phyloP scores from a whole-genome alignment of 2,329 filamentous ascomycete species.

The Penicillium sclerotigenum region DNA sequence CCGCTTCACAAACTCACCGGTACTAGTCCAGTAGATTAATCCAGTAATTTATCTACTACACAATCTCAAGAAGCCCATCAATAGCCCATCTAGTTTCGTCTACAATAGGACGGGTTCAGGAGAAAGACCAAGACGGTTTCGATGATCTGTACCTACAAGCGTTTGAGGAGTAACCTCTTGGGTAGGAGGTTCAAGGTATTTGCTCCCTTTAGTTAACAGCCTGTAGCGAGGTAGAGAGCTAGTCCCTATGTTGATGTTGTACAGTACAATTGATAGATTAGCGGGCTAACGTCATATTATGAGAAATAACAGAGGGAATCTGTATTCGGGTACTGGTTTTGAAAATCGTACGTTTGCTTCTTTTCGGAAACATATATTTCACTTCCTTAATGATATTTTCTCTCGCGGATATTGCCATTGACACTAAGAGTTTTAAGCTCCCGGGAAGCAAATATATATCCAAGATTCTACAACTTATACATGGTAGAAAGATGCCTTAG shows the following conservation, averaged over 20 bases:
- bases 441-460: background rate
- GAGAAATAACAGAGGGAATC: background rate
- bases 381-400: background rate
- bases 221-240: background rate
- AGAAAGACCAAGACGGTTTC: background rate
- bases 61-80: background rate
- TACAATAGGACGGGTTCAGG: background rate
- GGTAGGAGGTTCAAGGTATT: background rate
- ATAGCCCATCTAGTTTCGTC: background rate
- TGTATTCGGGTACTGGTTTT: background rate
- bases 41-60: background rate
- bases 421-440: background rate
- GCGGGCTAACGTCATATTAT: no score
- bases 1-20: no score
- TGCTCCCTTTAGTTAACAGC: background rate
- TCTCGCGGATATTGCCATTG: background rate
- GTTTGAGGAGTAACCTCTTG: background rate
- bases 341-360: background rate
- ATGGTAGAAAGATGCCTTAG: background rate
- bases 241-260: no score
- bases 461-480: accelerated
- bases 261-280: no score
- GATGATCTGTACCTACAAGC: background rate
- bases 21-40: background rate
- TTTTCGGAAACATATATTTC: background rate